Conservation (phyloP, 169 alveolate genomes). For the Theileria luwenshuni region DNA sequence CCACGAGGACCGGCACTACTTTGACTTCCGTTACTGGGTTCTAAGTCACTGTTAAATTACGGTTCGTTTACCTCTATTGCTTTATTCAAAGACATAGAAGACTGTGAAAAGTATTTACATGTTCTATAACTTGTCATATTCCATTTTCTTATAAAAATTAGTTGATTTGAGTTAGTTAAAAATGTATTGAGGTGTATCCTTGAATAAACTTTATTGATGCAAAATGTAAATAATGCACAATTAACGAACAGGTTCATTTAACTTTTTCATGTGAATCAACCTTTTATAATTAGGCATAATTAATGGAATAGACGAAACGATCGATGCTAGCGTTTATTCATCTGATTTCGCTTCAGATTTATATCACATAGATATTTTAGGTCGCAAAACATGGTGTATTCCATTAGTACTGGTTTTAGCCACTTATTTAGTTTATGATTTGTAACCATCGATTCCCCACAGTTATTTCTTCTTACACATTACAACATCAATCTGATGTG, state of each 20-base stretch:
- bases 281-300: too few species aligned
- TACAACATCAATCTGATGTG: neutral
- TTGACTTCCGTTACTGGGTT: slow-evolving; percentile 58
- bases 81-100: neutral
- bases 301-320: neutral
- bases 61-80: neutral
- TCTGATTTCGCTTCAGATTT: too few species aligned
- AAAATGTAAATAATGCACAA: slow-evolving; percentile 5
- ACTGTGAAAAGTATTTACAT: neutral
- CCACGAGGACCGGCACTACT: slow-evolving; percentile 49
- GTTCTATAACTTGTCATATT: neutral
- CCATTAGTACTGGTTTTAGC: too few species aligned
- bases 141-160: neutral
- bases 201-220: slow-evolving; percentile 11
- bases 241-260: slow-evolving; percentile 7
- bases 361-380: too few species aligned
- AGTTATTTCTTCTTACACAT: too few species aligned
- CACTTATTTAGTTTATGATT: too few species aligned
- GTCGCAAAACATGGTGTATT: too few species aligned
- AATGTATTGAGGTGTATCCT: neutral
- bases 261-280: neutral
- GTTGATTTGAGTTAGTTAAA: neutral
- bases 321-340: too few species aligned
- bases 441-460: too few species aligned
- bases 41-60: neutral